Conservation (phyloP, 306 rosid species). For the Malus sylvestris region DNA sequence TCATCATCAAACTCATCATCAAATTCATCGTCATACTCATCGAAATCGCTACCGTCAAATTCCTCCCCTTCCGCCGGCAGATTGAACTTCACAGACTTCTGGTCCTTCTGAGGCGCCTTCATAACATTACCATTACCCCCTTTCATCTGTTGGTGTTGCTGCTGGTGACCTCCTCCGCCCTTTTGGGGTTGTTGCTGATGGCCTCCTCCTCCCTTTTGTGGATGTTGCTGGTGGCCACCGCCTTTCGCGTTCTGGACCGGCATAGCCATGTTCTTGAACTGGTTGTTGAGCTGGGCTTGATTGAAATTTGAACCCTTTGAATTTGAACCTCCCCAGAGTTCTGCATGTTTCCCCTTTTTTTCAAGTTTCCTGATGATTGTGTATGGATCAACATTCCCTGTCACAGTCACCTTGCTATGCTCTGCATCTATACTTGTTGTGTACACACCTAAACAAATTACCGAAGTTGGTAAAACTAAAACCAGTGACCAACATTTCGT, state of each 20-base stretch:
- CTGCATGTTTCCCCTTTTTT: constrained; percentile 61
- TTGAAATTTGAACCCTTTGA: constrained; percentile 31
- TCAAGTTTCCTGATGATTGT: constrained; percentile 48
- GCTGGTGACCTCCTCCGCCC: constrained; percentile 37
- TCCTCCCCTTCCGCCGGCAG: constrained; percentile 56
- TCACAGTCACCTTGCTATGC: constrained; percentile 49
- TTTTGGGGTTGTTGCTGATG: constrained; percentile 18
- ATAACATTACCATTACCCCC: constrained; percentile 34
- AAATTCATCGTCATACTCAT: constrained; percentile 15
- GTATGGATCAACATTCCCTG: constrained; percentile 54
- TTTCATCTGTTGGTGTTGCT: constrained; percentile 42
- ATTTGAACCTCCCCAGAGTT: constrained; percentile 53
- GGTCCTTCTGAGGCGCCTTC: constrained; percentile 26
- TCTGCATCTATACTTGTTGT: constrained; percentile 43
- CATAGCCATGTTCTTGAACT: constrained; percentile 57
- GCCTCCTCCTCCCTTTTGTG: constrained; percentile 42
- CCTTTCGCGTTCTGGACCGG: constrained; percentile 37
- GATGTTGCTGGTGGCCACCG: constrained; percentile 30
- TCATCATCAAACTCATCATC: constrained; percentile 29
- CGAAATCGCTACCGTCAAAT: constrained; percentile 37
- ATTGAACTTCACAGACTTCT: constrained; percentile 71
- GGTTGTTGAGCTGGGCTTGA: constrained; percentile 37
- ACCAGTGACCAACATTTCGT: background rate
- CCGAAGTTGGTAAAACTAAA: background rate
- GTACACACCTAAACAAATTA: constrained; percentile 38